phyloP scores from a whole-genome alignment of 768 basidiomycete species.

The Pseudohyphozyma bogoriensis region DNA sequence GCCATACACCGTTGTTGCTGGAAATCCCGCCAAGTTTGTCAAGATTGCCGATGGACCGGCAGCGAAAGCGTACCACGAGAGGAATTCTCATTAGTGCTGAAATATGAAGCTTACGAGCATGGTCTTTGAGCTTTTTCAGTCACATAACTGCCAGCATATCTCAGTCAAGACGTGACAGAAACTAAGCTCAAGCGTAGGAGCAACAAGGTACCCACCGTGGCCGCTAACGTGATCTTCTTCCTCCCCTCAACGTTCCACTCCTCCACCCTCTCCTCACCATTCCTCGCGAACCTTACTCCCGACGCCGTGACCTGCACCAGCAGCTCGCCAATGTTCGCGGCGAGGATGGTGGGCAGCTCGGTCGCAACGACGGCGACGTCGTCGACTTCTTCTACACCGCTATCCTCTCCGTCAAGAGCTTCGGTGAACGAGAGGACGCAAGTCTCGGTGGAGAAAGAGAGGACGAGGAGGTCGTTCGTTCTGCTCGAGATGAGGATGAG shows the following conservation, averaged over 20 bases:
- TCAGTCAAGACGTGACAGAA: too few species aligned
- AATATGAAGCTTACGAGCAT: too few species aligned
- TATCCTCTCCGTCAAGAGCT: constrained; percentile 7
- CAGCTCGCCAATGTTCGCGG: constrained; percentile 52
- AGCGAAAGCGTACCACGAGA: too few species aligned
- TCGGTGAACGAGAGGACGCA: constrained; percentile 14
- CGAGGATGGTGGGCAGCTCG: constrained; percentile 52
- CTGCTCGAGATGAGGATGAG: too few species aligned
- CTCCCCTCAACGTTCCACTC: constrained; percentile 9
- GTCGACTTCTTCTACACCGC: constrained; percentile 39
- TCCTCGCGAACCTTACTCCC: constrained; percentile 50
- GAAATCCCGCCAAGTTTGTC: background rate
- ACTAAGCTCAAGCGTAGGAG: too few species aligned
- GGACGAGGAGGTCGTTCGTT: constrained; percentile 17
- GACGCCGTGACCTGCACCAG: constrained; percentile 62
- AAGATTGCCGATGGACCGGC: too few species aligned
- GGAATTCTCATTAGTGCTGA: too few species aligned
- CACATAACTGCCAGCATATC: too few species aligned
- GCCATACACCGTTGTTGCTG: background rate
- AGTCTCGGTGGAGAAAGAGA: constrained; percentile 25
- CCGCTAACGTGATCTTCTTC: constrained; percentile 25
- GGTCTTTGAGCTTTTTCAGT: too few species aligned
- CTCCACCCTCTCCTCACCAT: constrained; percentile 35
- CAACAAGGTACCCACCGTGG: too few species aligned
- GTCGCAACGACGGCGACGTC: constrained; percentile 45